Conservation (phyloP, 179 eudicot genomes). For the Nepenthes alata region DNA sequence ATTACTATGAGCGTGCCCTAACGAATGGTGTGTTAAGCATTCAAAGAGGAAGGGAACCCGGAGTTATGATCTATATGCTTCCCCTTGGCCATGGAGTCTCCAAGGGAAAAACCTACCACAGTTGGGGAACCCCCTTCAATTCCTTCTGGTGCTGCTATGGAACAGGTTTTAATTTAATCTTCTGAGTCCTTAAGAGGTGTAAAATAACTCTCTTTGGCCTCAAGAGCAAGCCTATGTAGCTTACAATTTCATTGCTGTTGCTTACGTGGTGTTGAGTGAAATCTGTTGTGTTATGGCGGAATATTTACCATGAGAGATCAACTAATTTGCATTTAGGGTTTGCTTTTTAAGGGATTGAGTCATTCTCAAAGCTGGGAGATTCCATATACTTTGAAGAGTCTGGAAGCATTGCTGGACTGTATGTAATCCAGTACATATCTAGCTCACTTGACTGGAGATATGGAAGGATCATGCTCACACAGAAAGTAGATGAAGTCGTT, state of each 20-base stretch:
- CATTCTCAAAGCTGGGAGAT: constrained; percentile 95
- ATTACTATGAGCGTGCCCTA: constrained; percentile 82
- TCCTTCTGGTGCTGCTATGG: constrained; percentile 98
- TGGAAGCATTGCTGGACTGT: constrained; percentile 44
- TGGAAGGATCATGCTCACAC: constrained; percentile 38
- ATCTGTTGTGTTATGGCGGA: too few relatives aligned
- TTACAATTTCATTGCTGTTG: too few relatives aligned
- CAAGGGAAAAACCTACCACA: constrained; percentile 48
- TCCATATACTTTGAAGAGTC: constrained; percentile 88
- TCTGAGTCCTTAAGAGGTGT: not conserved
- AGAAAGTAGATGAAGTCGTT: constrained; percentile 47
- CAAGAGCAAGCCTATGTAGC: too few relatives aligned
- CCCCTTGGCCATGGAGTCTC: constrained; percentile 76
- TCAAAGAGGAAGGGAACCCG: constrained; percentile 85
- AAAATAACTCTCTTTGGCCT: not conserved
- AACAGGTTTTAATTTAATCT: constrained; percentile 39
- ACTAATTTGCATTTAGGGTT: not conserved
- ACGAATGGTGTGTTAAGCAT: constrained; percentile 85
- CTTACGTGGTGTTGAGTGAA: too few relatives aligned
- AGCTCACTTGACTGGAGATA: constrained; percentile 71
- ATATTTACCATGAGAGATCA: not conserved
- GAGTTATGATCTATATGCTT: constrained; percentile 94
- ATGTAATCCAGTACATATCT: constrained; percentile 76
- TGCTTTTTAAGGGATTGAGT: constrained; percentile 54
- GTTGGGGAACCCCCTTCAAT: constrained; percentile 66